A percentile compares a stretch with the other conserved stretches of the same genome.
phyloP scores from a whole-genome alignment of 768 basidiomycete genomes.

The Psilocybe cyanescens region DNA sequence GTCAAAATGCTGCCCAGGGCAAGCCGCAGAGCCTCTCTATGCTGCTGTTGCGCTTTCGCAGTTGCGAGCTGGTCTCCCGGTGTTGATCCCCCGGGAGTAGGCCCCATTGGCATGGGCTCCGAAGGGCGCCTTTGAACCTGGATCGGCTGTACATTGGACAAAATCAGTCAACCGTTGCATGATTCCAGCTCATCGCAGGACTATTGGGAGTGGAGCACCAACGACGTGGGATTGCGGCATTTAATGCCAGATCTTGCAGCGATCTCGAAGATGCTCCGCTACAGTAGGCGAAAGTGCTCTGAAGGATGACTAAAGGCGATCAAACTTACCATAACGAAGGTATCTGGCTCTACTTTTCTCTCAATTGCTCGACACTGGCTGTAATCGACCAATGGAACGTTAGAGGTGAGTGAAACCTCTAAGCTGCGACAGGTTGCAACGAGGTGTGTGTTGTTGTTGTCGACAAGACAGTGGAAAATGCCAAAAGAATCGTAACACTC shows the following conservation, averaged over 20 bases:
- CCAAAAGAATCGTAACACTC: neutral
- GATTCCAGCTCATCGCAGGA: neutral
- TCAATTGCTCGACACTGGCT: neutral
- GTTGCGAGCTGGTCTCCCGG: conserved; percentile 7
- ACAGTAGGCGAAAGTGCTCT: neutral
- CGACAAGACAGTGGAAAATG: neutral
- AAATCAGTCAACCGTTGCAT: neutral
- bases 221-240: neutral
- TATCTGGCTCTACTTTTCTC: neutral
- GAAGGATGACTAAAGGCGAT: neutral
- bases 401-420: neutral
- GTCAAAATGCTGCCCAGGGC: conserved; percentile 64
- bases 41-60: conserved; percentile 33
- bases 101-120: conserved; percentile 21
- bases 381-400: neutral
- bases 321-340: conserved; percentile 1
- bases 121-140: conserved; percentile 38
- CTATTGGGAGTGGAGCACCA: neutral
- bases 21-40: conserved; percentile 54
- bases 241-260: neutral
- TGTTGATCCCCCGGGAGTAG: conserved; percentile 30
- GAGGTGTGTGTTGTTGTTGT: neutral
- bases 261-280: neutral
- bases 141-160: conserved; percentile 30
- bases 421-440: neutral